phyloP scores from a whole-genome alignment of 345 rosid genomes.

The Brassica rapa region DNA sequence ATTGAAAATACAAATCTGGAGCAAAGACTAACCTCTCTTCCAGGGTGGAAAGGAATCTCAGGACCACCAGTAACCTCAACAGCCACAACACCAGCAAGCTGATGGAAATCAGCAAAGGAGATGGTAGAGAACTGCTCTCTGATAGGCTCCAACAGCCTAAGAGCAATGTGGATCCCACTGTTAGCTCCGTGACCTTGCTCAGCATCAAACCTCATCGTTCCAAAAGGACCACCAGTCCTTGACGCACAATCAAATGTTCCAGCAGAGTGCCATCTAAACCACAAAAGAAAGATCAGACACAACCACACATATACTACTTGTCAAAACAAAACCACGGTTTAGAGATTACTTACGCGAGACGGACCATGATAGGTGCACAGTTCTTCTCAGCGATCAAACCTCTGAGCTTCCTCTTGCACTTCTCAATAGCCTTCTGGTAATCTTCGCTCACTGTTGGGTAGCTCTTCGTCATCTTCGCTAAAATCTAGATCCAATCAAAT shows the following conservation, averaged over 20 bases:
- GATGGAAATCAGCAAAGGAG: slow-evolving; percentile 76
- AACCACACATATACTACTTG: background rate
- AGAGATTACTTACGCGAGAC: slow-evolving; percentile 63
- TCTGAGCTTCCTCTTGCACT: slow-evolving; percentile 82
- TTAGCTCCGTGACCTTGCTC: slow-evolving; percentile 86
- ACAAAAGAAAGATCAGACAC: background rate
- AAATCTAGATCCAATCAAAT: background rate
- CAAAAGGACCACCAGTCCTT: slow-evolving; percentile 91
- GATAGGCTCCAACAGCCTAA: slow-evolving; percentile 83
- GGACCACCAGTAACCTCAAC: slow-evolving; percentile 95
- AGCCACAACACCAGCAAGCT: slow-evolving; percentile 94
- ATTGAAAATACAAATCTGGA: too few species aligned
- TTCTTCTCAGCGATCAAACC: slow-evolving; percentile 85
- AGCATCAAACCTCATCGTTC: slow-evolving; percentile 67
- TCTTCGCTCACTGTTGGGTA: slow-evolving; percentile 85
- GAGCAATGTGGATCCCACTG: slow-evolving; percentile 80
- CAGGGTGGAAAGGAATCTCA: slow-evolving; percentile 92
- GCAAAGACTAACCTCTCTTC: slow-evolving; percentile 65
- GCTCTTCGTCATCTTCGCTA: slow-evolving; percentile 65
- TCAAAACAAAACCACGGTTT: background rate
- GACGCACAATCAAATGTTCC: slow-evolving; percentile 83
- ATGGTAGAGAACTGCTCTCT: slow-evolving; percentile 75
- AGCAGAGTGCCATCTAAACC: slow-evolving; percentile 84
- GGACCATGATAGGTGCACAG: slow-evolving; percentile 95
- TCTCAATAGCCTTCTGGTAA: slow-evolving; percentile 75